Percentiles rank a stretch among this genome's conserved stretches.
phyloP scores from a whole-genome alignment of 2,329 filamentous ascomycete genomes.

The Cladosporium sphaerospermum region DNA sequence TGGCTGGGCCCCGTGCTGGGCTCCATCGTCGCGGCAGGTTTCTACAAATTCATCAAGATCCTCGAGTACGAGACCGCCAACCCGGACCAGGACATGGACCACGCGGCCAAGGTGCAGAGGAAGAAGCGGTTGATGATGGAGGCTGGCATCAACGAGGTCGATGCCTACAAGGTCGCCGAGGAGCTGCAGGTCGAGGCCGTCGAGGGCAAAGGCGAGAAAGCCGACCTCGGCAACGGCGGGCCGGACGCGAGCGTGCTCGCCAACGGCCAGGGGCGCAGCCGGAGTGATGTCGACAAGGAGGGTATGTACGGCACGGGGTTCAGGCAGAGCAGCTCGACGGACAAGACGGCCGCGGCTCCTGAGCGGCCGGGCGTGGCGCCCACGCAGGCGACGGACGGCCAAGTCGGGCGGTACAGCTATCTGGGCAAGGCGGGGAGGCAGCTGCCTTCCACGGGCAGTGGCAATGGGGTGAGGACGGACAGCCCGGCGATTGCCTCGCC shows the following conservation, averaged over 20 bases:
- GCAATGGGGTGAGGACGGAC: not conserved
- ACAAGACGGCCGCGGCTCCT: constrained; percentile 7
- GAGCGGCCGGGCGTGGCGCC: not conserved
- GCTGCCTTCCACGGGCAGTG: not conserved
- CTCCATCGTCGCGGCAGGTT: constrained; percentile 27
- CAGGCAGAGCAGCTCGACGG: constrained; percentile 12
- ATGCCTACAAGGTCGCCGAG: constrained; percentile 16
- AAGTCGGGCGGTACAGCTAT: constrained; percentile 1
- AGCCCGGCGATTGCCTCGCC: not conserved
- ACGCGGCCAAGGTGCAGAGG: constrained; percentile 10
- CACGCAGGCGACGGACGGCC: not conserved
- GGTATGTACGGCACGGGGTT: constrained; percentile 19
- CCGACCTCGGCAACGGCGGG: constrained; percentile 6
- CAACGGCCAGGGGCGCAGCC: constrained; percentile 3
- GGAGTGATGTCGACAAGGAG: not conserved
- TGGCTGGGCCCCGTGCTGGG: constrained; percentile 29
- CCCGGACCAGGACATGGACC: constrained; percentile 24
- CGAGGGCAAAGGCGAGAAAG: not conserved
- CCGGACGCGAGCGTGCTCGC: constrained; percentile 7
- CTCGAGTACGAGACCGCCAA: constrained; percentile 32
- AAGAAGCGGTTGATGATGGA: constrained; percentile 17
- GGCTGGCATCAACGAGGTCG: constrained; percentile 18
- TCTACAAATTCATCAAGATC: constrained; percentile 28
- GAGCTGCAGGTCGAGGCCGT: constrained; percentile 9
- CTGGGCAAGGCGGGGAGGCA: not conserved